phyloP scores from a whole-genome alignment of 1,284 basidiomycete species.

The Mrakiaceae sp. region DNA sequence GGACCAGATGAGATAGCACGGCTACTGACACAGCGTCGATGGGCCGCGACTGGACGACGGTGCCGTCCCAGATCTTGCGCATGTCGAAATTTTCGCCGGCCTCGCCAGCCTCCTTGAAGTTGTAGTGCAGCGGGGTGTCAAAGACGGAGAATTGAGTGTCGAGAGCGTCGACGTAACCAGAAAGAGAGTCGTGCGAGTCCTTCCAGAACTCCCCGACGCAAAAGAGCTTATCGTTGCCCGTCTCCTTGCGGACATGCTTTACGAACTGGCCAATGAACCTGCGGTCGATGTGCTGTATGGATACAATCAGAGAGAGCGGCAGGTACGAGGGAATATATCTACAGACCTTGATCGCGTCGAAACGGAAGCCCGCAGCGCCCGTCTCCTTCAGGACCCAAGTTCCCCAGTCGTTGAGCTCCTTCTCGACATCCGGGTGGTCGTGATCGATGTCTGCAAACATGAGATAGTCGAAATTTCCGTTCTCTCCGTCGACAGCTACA shows the following conservation, averaged over 20 bases:
- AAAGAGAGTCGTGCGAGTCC: conserved; percentile 32
- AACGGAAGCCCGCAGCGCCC: conserved; percentile 63
- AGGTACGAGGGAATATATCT: conserved; percentile 19
- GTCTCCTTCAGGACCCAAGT: conserved; percentile 56
- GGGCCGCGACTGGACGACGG: conserved; percentile 43
- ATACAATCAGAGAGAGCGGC: neutral
- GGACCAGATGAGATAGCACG: conserved; percentile 17
- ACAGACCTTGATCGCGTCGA: conserved; percentile 69
- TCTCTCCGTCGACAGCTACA: conserved; percentile 31
- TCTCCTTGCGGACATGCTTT: conserved; percentile 40
- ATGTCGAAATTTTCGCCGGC: conserved; percentile 38
- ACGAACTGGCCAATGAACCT: conserved; percentile 45
- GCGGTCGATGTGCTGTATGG: conserved; percentile 34
- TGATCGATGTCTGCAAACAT: conserved; percentile 37
- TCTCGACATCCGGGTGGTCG: conserved; percentile 59
- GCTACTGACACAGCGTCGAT: conserved; percentile 41
- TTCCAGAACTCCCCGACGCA: conserved; percentile 47
- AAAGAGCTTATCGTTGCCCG: conserved; percentile 36
- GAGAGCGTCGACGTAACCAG: conserved; percentile 32
- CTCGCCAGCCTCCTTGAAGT: conserved; percentile 45
- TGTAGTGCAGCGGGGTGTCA: conserved; percentile 46
- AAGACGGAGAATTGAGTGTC: conserved; percentile 47
- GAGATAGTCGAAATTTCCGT: conserved; percentile 36
- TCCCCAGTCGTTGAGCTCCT: conserved; percentile 42
- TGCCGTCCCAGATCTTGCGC: conserved; percentile 42